Evolutionary conservation across 345 rosid genomes (phyloP), one percentile per base, ranked within the genome.

Genomic region (Pelargonium nanum): DNA sequence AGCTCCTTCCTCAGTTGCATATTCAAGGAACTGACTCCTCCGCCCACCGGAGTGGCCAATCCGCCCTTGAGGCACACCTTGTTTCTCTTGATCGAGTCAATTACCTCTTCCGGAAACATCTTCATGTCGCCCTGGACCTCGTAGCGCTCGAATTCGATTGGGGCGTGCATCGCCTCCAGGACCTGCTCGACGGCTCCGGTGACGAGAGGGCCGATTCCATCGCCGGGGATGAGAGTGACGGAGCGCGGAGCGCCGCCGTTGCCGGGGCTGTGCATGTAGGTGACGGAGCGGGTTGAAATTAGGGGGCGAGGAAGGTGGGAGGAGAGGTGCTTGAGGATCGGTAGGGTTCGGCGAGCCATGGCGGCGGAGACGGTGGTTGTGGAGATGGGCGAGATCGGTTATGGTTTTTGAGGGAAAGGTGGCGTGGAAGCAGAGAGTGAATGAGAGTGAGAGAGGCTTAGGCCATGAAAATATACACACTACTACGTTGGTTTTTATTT

Each of bases 211-310:
- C 96, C 96, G 60, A 88, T 85, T 28, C 96, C 96, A 40, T 88
- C 96, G 0, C 96, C 96, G 4, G 92, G 96, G 24, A 88, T 77
- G 28, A 88, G 62, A 24, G 96, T 88, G n/a, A 88, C 96, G n/a
- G 81, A 63, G 19, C 89, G 85, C 1, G 89, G 89, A n/a, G n/a
- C n/a, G 0, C 86, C 70, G 6, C 92, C 92, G 59, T 85, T 91
- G 1, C 95, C 95, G 5, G 95, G 95, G 0, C 95, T 80, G 26
- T 91, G 95, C 95, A 88, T 88, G 83, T 88, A 88, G 72, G 95
- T 88, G n/a, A 88, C 85, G 67, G 85, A 77, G 75, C 95, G 81
- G 66, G 65, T n/a, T n/a, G n/a, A n/a, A n/a, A n/a, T n/a, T 1
- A 2, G 52, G 2, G 72, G 64, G 60, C 32, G 32, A 28, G 32